Conservation (phyloP, 2,329 filamentous ascomycete species). For the Purpureocillium takamizusanense region DNA sequence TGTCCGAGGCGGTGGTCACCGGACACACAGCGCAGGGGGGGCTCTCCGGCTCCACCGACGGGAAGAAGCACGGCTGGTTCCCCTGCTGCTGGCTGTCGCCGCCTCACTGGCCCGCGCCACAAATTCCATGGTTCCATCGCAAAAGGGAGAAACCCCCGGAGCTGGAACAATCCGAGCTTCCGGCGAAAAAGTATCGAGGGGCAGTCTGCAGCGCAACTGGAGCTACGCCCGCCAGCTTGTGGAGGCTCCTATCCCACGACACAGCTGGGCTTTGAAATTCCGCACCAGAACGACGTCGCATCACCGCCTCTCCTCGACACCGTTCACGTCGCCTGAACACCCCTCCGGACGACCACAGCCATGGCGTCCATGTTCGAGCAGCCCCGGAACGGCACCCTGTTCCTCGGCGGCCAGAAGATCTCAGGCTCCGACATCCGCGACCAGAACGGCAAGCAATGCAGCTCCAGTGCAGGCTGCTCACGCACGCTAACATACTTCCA, state of each 20-base stretch:
- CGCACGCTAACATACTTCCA: constrained; percentile 22
- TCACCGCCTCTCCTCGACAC: constrained; percentile 3
- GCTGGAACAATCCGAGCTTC: constrained; percentile 17
- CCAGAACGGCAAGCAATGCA: constrained; percentile 66
- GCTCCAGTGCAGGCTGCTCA: neutral
- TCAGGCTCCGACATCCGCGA: constrained; percentile 93
- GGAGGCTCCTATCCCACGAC: neutral
- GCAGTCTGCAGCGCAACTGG: constrained; percentile 8
- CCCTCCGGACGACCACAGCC: constrained; percentile 16
- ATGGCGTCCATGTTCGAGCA: constrained; percentile 98
- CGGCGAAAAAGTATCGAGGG: constrained; percentile 19
- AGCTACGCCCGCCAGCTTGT: constrained; percentile 9
- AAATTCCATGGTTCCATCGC: too few relatives aligned
- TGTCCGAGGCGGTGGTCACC: too few relatives aligned
- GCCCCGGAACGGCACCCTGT: constrained; percentile 89
- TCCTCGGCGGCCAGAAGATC: constrained; percentile 95
- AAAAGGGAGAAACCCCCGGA: constrained; percentile 9
- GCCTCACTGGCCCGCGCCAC: too few relatives aligned
- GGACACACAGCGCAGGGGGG: too few relatives aligned
- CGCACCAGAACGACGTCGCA: constrained; percentile 1
- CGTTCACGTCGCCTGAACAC: constrained; percentile 5
- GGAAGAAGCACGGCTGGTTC: too few relatives aligned
- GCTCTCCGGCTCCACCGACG: too few relatives aligned
- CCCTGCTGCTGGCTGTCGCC: too few relatives aligned
- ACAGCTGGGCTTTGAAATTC: neutral